phyloP scores from a whole-genome alignment of 1,284 basidiomycete genomes.

The Wolfiporia cocos region DNA sequence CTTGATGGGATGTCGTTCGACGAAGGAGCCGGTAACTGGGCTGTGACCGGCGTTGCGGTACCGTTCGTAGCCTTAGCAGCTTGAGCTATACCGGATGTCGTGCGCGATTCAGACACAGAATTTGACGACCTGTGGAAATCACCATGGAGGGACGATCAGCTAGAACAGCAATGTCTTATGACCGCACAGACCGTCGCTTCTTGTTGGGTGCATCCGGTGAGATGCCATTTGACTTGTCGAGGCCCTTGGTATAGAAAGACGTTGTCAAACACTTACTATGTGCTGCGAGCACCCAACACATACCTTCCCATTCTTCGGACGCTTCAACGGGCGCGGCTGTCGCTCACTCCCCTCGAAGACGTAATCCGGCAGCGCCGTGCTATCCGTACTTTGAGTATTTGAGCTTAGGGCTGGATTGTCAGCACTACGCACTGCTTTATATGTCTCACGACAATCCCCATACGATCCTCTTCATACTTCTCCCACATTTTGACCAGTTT shows the following conservation, averaged over 20 bases:
- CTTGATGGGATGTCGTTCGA: slow-evolving; percentile 7
- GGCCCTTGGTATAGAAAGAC: slow-evolving; percentile 34
- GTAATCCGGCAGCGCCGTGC: slow-evolving; percentile 72
- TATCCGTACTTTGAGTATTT: slow-evolving; percentile 25
- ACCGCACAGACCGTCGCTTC: slow-evolving; percentile 49
- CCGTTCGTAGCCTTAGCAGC: slow-evolving; percentile 20
- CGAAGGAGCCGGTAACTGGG: slow-evolving; percentile 13
- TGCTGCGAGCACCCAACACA: no score
- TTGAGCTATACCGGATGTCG: slow-evolving; percentile 11
- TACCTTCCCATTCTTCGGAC: slow-evolving; percentile 75
- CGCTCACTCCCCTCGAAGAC: slow-evolving; percentile 81
- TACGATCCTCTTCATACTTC: slow-evolving; percentile 86
- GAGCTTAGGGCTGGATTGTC: neutral
- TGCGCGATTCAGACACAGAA: slow-evolving; percentile 18
- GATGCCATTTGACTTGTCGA: slow-evolving; percentile 55
- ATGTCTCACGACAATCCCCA: slow-evolving; percentile 94
- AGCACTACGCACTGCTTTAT: slow-evolving; percentile 73
- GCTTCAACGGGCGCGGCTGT: slow-evolving; percentile 58
- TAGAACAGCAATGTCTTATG: slow-evolving; percentile 11
- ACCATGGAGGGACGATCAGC: slow-evolving; percentile 26
- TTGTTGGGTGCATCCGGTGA: slow-evolving; percentile 73
- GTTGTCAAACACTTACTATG: no score
- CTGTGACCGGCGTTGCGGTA: no score
- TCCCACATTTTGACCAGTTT: slow-evolving; percentile 96
- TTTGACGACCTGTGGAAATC: slow-evolving; percentile 36